phyloP scores from a whole-genome alignment of 805 yeast genomes.

The Candida fluviatilis region DNA sequence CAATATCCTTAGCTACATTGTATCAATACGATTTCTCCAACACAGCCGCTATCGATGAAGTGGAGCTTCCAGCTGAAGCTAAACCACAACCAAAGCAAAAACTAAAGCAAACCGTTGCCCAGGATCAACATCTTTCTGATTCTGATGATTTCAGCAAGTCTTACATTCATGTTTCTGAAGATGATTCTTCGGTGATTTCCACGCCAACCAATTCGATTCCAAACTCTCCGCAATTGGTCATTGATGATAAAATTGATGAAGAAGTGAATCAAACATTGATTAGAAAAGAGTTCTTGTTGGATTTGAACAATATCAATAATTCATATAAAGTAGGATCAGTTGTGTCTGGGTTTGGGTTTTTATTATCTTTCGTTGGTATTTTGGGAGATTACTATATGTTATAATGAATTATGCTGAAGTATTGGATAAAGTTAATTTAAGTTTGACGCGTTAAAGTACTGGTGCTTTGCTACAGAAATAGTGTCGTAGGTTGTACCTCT shows the following conservation, averaged over 20 bases:
- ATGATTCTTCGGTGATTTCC: constrained; percentile 24
- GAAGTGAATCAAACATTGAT: constrained; percentile 20
- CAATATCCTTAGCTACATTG: constrained; percentile 30
- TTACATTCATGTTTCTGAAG: constrained; percentile 41
- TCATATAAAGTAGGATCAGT: constrained; percentile 39
- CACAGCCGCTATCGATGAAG: background rate
- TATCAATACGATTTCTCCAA: constrained; percentile 1
- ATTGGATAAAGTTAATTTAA: no score
- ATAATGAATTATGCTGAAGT: constrained; percentile 8
- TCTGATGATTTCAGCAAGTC: constrained; percentile 33
- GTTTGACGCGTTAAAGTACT: background rate
- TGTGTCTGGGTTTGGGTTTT: constrained; percentile 43
- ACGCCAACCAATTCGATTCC: constrained; percentile 27
- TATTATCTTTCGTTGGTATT: constrained; percentile 51
- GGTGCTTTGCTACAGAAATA: background rate
- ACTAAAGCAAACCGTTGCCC: background rate
- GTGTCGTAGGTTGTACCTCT: background rate
- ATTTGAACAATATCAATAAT: constrained; percentile 24
- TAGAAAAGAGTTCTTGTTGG: constrained; percentile 28
- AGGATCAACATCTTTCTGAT: constrained; percentile 11
- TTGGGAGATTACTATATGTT: constrained; percentile 45
- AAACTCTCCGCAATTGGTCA: constrained; percentile 18
- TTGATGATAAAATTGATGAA: constrained; percentile 17
- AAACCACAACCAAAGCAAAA: background rate
- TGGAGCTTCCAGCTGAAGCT: background rate